Conservation (phyloP, 2,329 filamentous ascomycete species). For the Colletotrichum neosansevieriae region DNA sequence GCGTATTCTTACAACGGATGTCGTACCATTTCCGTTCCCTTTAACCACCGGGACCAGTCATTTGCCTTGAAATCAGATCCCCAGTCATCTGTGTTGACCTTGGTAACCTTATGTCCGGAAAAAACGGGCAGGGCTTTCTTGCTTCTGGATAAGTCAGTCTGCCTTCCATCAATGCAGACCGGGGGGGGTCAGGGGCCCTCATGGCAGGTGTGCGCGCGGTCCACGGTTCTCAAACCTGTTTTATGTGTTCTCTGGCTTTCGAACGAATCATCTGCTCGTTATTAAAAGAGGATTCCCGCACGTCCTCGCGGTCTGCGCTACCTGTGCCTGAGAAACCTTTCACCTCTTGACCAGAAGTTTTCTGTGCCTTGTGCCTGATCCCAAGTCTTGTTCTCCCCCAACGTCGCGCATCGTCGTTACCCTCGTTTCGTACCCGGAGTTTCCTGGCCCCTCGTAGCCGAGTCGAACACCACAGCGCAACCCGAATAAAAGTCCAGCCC, state of each 20-base stretch:
- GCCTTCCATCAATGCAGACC: slow-evolving; percentile 28
- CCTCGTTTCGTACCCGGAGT: slow-evolving; percentile 6
- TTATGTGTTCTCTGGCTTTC: slow-evolving; percentile 5
- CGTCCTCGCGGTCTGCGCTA: background rate
- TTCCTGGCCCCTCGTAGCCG: background rate
- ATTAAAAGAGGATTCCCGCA: slow-evolving; percentile 27
- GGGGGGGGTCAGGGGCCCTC: background rate
- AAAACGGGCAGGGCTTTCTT: slow-evolving; percentile 9
- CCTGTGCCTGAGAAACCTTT: background rate
- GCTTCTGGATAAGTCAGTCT: slow-evolving; percentile 5
- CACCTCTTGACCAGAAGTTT: background rate
- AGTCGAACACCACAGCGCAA: no score
- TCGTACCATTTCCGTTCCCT: slow-evolving; percentile 18
- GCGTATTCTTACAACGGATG: slow-evolving; percentile 10
- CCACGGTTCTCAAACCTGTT: slow-evolving; percentile 17
- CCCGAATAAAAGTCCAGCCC: no score
- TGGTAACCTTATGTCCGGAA: no score
- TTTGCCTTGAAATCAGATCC: background rate
- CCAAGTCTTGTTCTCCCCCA: background rate
- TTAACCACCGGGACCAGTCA: background rate
- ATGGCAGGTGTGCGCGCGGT: slow-evolving; percentile 5
- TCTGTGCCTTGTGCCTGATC: background rate
- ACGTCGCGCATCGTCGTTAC: background rate
- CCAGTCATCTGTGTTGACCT: background rate
- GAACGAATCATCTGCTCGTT: slow-evolving; percentile 10